phyloP scores from a whole-genome alignment of 2,329 filamentous ascomycete species.

The Trichoderma gracile region DNA sequence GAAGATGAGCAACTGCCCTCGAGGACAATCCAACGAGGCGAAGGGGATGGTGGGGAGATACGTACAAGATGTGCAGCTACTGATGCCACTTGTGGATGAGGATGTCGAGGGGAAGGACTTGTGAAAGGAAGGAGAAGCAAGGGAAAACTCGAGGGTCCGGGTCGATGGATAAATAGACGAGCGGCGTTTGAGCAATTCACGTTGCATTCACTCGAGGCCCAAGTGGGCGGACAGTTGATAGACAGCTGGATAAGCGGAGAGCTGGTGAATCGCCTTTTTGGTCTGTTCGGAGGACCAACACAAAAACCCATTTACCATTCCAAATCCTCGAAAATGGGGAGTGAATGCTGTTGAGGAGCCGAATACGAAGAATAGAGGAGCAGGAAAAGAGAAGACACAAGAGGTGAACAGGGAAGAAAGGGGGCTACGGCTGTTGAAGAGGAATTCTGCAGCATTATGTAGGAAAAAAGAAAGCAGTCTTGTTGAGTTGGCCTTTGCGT shows the following conservation, averaged over 20 bases:
- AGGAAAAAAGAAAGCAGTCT: background rate
- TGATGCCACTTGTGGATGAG: background rate
- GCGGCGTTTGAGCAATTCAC: background rate
- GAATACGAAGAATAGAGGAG: background rate
- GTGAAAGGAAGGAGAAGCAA: background rate
- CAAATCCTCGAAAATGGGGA: background rate
- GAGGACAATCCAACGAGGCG: background rate
- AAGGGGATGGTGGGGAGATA: background rate
- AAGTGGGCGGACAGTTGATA: background rate
- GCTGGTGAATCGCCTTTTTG: background rate
- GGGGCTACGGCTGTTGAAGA: background rate
- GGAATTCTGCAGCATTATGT: background rate
- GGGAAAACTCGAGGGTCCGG: background rate
- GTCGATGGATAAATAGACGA: conserved; percentile 1
- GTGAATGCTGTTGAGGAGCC: background rate
- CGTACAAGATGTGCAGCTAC: background rate
- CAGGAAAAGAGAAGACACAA: no score
- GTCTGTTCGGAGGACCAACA: background rate
- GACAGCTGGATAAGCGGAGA: background rate
- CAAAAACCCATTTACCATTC: background rate
- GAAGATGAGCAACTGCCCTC: no score
- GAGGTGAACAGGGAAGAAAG: background rate
- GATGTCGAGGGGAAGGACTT: background rate
- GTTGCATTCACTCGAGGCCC: conserved; percentile 6
- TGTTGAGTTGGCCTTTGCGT: background rate